Evolutionary conservation across 2,329 filamentous ascomycete genomes (phyloP), one percentile per base, ranked within the genome.

Genomic region (Nemania sp.): DNA sequence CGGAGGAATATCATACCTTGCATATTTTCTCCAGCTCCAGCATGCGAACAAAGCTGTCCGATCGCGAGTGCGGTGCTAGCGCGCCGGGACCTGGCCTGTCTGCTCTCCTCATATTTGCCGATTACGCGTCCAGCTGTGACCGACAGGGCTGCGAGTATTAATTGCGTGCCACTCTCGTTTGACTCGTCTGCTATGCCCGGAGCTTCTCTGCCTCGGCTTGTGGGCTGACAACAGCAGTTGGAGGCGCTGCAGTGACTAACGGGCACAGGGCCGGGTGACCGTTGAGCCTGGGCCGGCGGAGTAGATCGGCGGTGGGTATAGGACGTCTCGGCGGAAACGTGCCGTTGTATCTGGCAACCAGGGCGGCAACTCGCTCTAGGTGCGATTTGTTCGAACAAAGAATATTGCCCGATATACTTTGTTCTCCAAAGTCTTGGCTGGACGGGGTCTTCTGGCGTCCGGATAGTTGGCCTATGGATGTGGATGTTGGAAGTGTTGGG

Each of bases 21-120:
- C 77, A 80, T 70, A 78, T 78, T 69, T 81, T 83, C 69, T 87
- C 85, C 53, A 87, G 73, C 67, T 86, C 83, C 50, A 87, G 77
- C 84, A 87, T 86, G 60, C 77, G 79, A 71, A 85, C 79, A 65
- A 87, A 80, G 71, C 80, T 84, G 69, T 79, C 79, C 51, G 64
- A 66, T 50, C 64, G 62, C 56, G 58, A 62, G 63, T 77, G 76
- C 67, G 76, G 75, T 53, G 74, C 66, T 37, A 64, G 57, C 40
- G 63, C 55, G 59, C 64, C 72, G 46, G 67, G 57, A 48, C 66
- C 65, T 59, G 70, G 57, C 43, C 67, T 69, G 64, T 69, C 65
- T 65, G 68, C 69, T 56, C 67, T 71, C 51, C 67, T 67, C 72
- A 74, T 74, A 71, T 70, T 73, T 67, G 65, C 66, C 59, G 70